A percentile compares a stretch with the other conserved stretches of the same genome.
phyloP scores from a whole-genome alignment of 805 yeast species.

The Ogataea pini region DNA sequence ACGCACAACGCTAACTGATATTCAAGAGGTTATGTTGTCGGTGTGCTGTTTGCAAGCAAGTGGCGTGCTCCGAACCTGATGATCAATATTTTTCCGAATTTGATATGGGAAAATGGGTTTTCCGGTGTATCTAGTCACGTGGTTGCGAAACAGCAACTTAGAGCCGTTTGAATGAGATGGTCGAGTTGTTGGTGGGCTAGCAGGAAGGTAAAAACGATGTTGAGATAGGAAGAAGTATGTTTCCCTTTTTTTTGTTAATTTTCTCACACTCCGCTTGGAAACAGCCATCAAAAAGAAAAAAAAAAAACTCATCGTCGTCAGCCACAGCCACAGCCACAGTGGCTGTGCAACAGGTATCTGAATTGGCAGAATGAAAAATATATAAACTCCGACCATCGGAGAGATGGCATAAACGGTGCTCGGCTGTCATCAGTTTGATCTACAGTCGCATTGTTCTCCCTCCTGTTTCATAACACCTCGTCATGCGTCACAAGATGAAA shows the following conservation, averaged over 20 bases:
- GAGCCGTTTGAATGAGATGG: neutral
- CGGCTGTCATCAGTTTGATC: neutral
- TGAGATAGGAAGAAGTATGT: neutral
- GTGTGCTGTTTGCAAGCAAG: neutral
- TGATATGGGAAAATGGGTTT: neutral
- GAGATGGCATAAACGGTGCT: no score
- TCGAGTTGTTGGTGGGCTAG: neutral
- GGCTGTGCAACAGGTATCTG: conserved; percentile 1
- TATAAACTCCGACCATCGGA: neutral
- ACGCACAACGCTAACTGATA: neutral
- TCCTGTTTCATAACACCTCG: neutral
- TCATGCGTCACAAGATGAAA: conserved; percentile 3
- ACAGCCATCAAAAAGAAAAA: conserved; percentile 4
- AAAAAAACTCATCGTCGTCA: conserved; percentile 1
- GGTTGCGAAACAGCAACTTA: neutral
- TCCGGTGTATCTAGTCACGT: neutral
- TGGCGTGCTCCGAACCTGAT: neutral
- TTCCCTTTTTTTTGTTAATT: conserved; percentile 4
- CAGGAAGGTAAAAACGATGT: neutral
- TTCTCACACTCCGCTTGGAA: conserved; percentile 4
- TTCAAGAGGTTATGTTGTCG: no score
- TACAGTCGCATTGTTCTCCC: neutral
- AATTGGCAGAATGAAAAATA: conserved; percentile 2
- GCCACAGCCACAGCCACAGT: conserved; percentile 1
- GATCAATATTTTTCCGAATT: neutral